Percentiles rank a stretch among this genome's conserved stretches.
Conservation (phyloP, 352 stramenopile genomes). For the Aphanomyces euteiches region DNA sequence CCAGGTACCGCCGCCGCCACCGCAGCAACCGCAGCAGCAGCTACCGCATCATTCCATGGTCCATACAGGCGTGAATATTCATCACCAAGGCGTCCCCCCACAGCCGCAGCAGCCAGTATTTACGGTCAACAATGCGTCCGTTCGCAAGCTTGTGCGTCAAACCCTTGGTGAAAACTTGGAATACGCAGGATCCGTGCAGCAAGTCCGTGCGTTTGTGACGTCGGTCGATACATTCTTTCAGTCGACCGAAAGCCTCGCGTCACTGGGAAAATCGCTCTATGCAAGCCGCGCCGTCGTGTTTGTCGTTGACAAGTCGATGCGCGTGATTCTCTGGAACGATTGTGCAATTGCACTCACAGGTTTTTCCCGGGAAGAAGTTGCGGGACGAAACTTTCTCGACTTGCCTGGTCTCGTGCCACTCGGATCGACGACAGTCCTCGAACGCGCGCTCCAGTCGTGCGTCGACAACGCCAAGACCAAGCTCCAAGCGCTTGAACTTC, state of each 20-base stretch:
- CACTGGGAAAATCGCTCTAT: slow-evolving; percentile 80
- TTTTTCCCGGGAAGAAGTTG: slow-evolving; percentile 79
- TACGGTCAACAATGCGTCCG: slow-evolving; percentile 23
- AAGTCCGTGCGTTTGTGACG: slow-evolving; percentile 70
- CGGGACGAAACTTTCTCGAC: slow-evolving; percentile 66
- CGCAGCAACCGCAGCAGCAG: slow-evolving; percentile 1
- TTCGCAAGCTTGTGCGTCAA: slow-evolving; percentile 68
- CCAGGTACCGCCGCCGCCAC: slow-evolving; percentile 3
- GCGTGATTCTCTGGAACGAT: slow-evolving; percentile 85
- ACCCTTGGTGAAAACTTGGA: slow-evolving; percentile 74
- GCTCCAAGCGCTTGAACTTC: slow-evolving; percentile 33
- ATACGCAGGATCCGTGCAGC: slow-evolving; percentile 48
- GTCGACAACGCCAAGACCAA: slow-evolving; percentile 16
- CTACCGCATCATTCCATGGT: background rate
- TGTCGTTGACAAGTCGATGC: slow-evolving; percentile 79
- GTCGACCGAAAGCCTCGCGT: slow-evolving; percentile 70
- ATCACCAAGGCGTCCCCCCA: background rate
- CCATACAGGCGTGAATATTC: background rate
- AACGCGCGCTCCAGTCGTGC: slow-evolving; percentile 48
- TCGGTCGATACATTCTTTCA: slow-evolving; percentile 71
- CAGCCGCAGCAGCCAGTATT: background rate
- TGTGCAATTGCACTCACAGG: slow-evolving; percentile 63
- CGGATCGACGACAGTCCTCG: slow-evolving; percentile 47
- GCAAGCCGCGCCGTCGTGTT: slow-evolving; percentile 70
- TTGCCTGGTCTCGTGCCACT: slow-evolving; percentile 65